Conservation (phyloP, 2,329 filamentous ascomycete genomes). For the Sclerotinia sclerotiorum region DNA sequence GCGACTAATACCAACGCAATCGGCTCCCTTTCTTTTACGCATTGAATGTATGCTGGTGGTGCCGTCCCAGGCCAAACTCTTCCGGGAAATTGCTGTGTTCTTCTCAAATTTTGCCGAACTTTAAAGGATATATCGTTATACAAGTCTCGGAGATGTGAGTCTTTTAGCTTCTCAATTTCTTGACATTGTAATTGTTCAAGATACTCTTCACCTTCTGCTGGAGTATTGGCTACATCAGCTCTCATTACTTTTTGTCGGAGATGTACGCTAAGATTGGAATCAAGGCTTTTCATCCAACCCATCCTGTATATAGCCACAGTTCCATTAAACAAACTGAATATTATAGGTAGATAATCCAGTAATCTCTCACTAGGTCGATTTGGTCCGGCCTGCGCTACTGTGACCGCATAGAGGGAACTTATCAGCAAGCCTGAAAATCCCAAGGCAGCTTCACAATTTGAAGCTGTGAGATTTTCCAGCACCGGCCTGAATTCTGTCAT, state of each 20-base stretch:
- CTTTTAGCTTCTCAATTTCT: not conserved
- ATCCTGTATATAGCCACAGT: constrained; percentile 18
- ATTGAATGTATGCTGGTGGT: constrained; percentile 6
- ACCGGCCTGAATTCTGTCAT: constrained; percentile 6
- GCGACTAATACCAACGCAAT: constrained; percentile 18
- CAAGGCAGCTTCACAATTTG: constrained; percentile 16
- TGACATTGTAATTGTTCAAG: not conserved
- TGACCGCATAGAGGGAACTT: constrained; percentile 18
- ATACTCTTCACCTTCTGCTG: constrained; percentile 10
- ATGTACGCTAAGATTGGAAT: constrained; percentile 2
- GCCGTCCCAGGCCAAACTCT: constrained; percentile 7
- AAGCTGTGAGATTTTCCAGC: not conserved
- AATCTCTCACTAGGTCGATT: not conserved
- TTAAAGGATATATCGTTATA: not conserved
- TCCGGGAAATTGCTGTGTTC: constrained; percentile 7
- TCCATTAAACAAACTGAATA: constrained; percentile 16
- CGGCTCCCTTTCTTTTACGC: constrained; percentile 13
- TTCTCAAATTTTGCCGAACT: constrained; percentile 10
- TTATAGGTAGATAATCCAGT: constrained; percentile 6
- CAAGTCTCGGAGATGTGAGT: not conserved
- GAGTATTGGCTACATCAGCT: not conserved
- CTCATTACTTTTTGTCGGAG: not conserved
- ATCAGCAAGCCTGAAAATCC: constrained; percentile 14
- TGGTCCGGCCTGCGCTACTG: constrained; percentile 10
- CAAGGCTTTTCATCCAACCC: constrained; percentile 14